Evolutionary conservation across 768 basidiomycete genomes (phyloP).

Genomic region (Favolaschia claudopus): DNA sequence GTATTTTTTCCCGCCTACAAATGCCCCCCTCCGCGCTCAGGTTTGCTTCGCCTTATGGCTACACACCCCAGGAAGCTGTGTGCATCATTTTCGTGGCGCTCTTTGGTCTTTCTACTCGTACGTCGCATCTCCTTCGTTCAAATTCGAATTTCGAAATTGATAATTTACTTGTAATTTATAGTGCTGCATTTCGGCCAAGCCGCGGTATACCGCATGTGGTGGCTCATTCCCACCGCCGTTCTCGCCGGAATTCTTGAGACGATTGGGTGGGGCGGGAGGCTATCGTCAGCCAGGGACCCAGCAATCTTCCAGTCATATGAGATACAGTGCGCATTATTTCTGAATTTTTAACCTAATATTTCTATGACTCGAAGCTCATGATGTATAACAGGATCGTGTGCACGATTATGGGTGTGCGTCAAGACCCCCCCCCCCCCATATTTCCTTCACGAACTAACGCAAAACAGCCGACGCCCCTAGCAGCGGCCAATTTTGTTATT

Average conservation of each 20-base stretch:
- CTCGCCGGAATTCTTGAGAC: slow-evolving; percentile 47
- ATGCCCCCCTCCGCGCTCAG: no score
- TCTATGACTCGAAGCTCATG: background rate
- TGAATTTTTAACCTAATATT: background rate
- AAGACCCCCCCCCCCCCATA: background rate
- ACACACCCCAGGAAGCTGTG: slow-evolving; percentile 45
- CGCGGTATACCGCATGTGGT: slow-evolving; percentile 44
- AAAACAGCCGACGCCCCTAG: slow-evolving; percentile 17
- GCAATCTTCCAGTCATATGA: slow-evolving; percentile 41
- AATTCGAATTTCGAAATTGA: background rate
- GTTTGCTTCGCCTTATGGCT: slow-evolving; percentile 44
- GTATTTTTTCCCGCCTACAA: no score
- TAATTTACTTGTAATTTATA: slow-evolving; percentile 21
- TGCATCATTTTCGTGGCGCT: slow-evolving; percentile 45
- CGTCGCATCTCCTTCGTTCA: background rate
- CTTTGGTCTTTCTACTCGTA: slow-evolving; percentile 30
- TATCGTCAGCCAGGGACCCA: slow-evolving; percentile 40
- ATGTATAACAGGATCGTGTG: slow-evolving; percentile 9
- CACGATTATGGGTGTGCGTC: slow-evolving; percentile 20
- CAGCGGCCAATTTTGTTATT: slow-evolving; percentile 55
- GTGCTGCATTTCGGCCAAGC: slow-evolving; percentile 46
- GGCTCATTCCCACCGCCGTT: slow-evolving; percentile 46
- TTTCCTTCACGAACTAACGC: background rate
- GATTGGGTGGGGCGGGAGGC: slow-evolving; percentile 50
- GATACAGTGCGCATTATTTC: slow-evolving; percentile 47